These are phyloP conservation scores for Fragaria ananassa DNA, from an alignment of 306 rosid genomes.

Conservation along the genomic window DNA sequence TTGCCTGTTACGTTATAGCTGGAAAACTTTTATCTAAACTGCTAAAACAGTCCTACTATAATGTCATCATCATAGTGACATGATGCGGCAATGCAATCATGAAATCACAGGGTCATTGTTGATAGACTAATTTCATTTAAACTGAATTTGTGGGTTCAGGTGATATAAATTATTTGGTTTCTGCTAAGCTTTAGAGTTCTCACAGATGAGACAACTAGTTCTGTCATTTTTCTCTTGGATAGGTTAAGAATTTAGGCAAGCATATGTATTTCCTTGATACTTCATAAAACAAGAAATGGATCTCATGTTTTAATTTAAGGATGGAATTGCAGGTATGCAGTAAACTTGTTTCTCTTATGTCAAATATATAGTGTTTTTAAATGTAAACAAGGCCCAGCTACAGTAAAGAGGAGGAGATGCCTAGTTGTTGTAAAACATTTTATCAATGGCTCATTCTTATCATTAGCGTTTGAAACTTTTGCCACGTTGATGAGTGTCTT, in stretches of 20 bases:
- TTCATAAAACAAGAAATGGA: background rate
- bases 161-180: background rate
- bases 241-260: background rate
- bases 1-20: background rate
- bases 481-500: background rate
- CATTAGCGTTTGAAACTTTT: background rate
- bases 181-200: background rate
- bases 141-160: background rate
- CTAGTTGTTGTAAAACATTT: background rate
- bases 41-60: background rate
- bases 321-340: background rate
- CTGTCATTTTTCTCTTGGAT: background rate
- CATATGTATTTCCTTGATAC: background rate
- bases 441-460: background rate
- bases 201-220: background rate
- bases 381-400: background rate
- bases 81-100: background rate
- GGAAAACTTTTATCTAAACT: background rate
- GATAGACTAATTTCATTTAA: background rate
- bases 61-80: background rate
- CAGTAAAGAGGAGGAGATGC: background rate
- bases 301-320: background rate
- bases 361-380: background rate
- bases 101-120: background rate
- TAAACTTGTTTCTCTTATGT: background rate